Base-by-base conservation (phyloP, 768 basidiomycete genomes). In the Phlegmacium glaucopus region DNA sequence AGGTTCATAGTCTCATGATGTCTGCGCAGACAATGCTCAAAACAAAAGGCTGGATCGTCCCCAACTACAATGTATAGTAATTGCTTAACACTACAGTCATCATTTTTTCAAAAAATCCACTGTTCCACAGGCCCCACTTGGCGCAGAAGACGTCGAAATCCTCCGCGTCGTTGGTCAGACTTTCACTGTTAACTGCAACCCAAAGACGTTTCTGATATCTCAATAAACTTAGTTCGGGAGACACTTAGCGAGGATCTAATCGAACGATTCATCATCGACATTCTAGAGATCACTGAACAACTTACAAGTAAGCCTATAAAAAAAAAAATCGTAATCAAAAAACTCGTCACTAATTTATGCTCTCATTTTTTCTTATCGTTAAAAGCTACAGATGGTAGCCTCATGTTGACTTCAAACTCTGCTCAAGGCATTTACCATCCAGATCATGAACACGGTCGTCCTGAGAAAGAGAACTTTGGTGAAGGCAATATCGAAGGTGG, bases 31-130 rank as follows among this genome's bases (percentile, higher is more conserved):
- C 65, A 25, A 59, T 79, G 54, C 58, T 80, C 22, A 65, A 74
- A 39, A 66, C 64, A 8, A 79, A 78, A 52, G 77, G 79, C 2
- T 83, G 81, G 81, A 82, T 83, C 45, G 77, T 81, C 1, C 79
- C 80, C 9, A 80, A 82, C 59, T 82, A 83, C 54, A 67, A 69
- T 35, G 73, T 70, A 47, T n/a, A 41, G 45, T 39, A 15, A 39
- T 22, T 36, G 13, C 6, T 22, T 28, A 3, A 13, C 2, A 5
- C 40, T 43, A 4, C 13, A 26, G 43, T 8, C 26, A 10, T 13
- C 22, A 4, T 1, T 26, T 29, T 34, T 27, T 22, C 5, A 22
- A 22, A 10, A 39, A 15, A 35, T 28, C 9, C 6, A 12, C 47
- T 18, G 10, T 36, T 12, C 17, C 36, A 8, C 41, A 73, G 71